Evolutionary conservation across 441 rosid species (phyloP).

Genomic region (Pelargonium cotyledonis): DNA sequence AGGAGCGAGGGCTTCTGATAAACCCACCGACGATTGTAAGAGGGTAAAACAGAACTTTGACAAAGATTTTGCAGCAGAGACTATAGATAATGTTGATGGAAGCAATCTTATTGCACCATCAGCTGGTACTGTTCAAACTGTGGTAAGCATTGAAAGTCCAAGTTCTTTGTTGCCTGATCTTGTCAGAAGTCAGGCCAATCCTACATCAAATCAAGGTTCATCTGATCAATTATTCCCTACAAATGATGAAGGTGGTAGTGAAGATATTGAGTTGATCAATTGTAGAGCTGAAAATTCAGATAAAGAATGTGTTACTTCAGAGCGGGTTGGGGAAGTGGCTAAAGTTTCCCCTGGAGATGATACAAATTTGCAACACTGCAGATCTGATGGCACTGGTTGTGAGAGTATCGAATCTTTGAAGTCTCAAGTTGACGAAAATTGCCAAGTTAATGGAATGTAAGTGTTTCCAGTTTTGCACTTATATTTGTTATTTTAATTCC

Average conservation of each 20-base stretch:
- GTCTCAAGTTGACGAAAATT: conserved; percentile 29
- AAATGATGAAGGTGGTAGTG: conserved; percentile 33
- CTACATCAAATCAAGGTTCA: conserved; percentile 14
- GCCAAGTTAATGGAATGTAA: conserved; percentile 38
- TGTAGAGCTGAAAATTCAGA: conserved; percentile 23
- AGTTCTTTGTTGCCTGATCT: conserved; percentile 16
- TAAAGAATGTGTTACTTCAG: conserved; percentile 22
- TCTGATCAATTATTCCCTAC: conserved; percentile 22
- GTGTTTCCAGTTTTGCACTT: conserved; percentile 17
- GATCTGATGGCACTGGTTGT: conserved; percentile 22
- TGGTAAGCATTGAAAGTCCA: conserved; percentile 20
- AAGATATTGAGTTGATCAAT: conserved; percentile 18
- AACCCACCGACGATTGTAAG: conserved; percentile 22
- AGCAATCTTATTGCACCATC: conserved; percentile 18
- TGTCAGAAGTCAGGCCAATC: conserved; percentile 19
- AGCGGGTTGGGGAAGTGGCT: conserved; percentile 21
- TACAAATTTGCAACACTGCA: conserved; percentile 19
- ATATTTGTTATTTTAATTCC: too few relatives aligned
- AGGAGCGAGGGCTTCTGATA: conserved; percentile 22
- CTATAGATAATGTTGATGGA: conserved; percentile 19
- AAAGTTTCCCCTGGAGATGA: conserved; percentile 24
- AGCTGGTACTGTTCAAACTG: conserved; percentile 23
- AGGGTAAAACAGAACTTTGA: conserved; percentile 25
- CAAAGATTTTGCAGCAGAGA: conserved; percentile 20
- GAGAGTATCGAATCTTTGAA: conserved; percentile 26